phyloP scores from a whole-genome alignment of 2,329 filamentous ascomycete genomes.

The Diaporthe capsici region DNA sequence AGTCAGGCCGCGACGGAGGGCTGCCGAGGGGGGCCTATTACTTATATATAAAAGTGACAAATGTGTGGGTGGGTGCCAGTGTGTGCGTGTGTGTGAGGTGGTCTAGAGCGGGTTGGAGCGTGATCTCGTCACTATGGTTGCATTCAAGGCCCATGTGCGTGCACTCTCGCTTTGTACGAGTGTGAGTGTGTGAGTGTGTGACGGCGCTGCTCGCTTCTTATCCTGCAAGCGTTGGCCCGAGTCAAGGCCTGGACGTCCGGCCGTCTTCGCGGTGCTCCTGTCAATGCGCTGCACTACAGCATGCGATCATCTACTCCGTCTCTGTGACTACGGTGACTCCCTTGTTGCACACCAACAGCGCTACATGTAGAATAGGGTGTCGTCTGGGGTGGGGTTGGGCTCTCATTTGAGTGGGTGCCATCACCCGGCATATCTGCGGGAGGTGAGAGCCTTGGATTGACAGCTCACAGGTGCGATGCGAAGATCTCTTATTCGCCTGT shows the following conservation, averaged over 20 bases:
- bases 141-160: conserved; percentile 23
- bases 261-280: conserved; percentile 11
- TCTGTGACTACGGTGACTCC: conserved; percentile 25
- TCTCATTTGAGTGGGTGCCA: conserved; percentile 13
- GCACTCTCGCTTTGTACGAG: conserved; percentile 16
- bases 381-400: conserved; percentile 27
- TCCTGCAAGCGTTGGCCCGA: conserved; percentile 27
- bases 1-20: conserved; percentile 34
- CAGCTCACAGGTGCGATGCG: conserved; percentile 25
- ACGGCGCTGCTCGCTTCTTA: conserved; percentile 19
- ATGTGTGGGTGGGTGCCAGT: not conserved
- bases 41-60: conserved; percentile 32
- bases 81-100: not conserved
- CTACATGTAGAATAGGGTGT: conserved; percentile 26
- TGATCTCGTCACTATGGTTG: conserved; percentile 27
- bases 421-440: conserved; percentile 26
- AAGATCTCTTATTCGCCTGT: conserved; percentile 8
- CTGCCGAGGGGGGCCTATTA: not conserved
- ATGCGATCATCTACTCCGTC: conserved; percentile 25
- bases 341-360: conserved; percentile 23
- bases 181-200: conserved; percentile 34
- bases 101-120: conserved; percentile 33
- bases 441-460: conserved; percentile 27
- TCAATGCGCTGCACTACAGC: conserved; percentile 25
- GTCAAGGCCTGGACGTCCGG: conserved; percentile 19